Conservation (phyloP, 2,329 filamentous ascomycete species). For the Pseudogymnoascus sp. region DNA sequence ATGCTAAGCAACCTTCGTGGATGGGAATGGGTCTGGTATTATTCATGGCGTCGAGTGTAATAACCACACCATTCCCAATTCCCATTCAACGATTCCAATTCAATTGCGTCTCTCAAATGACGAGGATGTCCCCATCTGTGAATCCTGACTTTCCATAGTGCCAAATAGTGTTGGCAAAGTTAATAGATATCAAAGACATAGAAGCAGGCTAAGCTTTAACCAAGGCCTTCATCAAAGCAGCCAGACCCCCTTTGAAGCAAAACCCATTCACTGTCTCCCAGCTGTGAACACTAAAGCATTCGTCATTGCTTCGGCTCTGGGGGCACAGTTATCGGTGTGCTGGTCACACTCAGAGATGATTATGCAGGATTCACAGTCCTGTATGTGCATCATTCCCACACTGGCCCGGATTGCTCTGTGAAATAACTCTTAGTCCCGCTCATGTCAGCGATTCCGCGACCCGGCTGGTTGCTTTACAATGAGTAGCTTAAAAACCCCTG, state of each 20-base stretch:
- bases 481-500: not conserved
- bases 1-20: not conserved
- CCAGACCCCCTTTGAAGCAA: not conserved
- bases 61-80: not conserved
- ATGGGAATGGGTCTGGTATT: not conserved
- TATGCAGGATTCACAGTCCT: not conserved
- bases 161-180: not conserved
- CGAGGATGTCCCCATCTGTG: not conserved
- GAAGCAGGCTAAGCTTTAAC: not conserved
- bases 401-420: not conserved
- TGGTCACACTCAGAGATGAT: not conserved
- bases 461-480: constrained; percentile 1
- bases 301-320: not conserved
- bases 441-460: not conserved
- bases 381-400: not conserved
- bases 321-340: not conserved
- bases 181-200: not conserved
- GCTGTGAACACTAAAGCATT: not conserved
- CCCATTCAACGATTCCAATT: not conserved
- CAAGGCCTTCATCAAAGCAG: not conserved
- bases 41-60: not conserved
- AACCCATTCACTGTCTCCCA: not conserved
- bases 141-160: not conserved
- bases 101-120: not conserved
- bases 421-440: not conserved